Percentiles rank a stretch among this genome's conserved stretches.
phyloP scores from a whole-genome alignment of 306 rosid genomes.

The Cicer chorassanicum region DNA sequence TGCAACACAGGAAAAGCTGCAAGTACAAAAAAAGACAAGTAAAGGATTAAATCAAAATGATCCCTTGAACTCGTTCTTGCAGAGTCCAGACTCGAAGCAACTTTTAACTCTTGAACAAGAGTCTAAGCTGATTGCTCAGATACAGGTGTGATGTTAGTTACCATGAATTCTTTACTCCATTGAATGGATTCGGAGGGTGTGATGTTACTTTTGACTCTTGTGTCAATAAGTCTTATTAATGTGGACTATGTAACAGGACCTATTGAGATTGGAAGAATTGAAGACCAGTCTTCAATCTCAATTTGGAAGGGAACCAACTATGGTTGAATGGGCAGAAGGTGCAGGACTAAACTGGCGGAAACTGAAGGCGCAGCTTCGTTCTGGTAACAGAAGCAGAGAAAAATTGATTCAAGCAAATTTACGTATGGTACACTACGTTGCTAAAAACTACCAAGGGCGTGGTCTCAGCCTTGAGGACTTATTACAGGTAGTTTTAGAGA shows the following conservation, averaged over 20 bases:
- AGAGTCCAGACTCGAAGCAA: conserved; percentile 78
- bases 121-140: conserved; percentile 63
- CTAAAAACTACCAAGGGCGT: conserved; percentile 87
- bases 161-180: conserved; percentile 32
- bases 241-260: conserved; percentile 62
- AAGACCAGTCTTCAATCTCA: conserved; percentile 79
- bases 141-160: conserved; percentile 65
- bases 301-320: conserved; percentile 83
- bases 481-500: conserved; percentile 70
- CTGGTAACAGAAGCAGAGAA: conserved; percentile 70
- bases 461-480: conserved; percentile 88
- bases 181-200: not conserved
- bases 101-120: conserved; percentile 86
- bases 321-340: conserved; percentile 89
- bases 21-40: conserved; percentile 52
- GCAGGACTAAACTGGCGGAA: conserved; percentile 63
- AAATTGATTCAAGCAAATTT: conserved; percentile 77
- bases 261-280: conserved; percentile 66
- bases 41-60: conserved; percentile 69
- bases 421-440: conserved; percentile 87
- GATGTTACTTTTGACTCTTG: too few species aligned
- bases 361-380: conserved; percentile 63
- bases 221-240: conserved; percentile 25
- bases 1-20: conserved; percentile 47
- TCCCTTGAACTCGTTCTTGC: conserved; percentile 66